A percentile compares a stretch with the other conserved stretches of the same genome.
These are phyloP conservation scores for Rubia tinctorum DNA, from an alignment of 305 asterid genomes.

Conservation along the genomic window DNA sequence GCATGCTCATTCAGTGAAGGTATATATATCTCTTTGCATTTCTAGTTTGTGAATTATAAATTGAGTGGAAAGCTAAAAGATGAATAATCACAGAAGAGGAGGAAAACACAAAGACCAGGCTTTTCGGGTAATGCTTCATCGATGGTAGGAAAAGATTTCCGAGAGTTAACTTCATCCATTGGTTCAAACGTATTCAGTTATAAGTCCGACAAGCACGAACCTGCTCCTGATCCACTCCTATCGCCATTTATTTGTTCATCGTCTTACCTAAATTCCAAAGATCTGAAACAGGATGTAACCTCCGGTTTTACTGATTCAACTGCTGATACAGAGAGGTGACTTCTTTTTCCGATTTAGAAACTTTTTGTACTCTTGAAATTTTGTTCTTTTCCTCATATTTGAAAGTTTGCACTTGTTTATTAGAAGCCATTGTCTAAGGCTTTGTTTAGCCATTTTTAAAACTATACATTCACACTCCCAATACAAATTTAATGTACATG, in stretches of 20 bases:
- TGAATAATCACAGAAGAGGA: conserved; percentile 48
- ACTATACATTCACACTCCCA: no score
- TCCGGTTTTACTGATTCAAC: conserved; percentile 22
- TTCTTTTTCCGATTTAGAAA: background rate
- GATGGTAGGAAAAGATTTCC: conserved; percentile 41
- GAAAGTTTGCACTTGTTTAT: background rate
- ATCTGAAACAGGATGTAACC: conserved; percentile 21
- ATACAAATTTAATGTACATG: background rate
- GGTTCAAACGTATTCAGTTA: conserved; percentile 36
- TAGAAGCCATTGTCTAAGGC: background rate
- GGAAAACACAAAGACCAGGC: conserved; percentile 50
- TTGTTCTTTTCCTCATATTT: background rate
- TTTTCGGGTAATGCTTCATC: conserved; percentile 51
- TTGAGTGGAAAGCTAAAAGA: background rate
- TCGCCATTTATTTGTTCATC: conserved; percentile 49
- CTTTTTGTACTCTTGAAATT: background rate
- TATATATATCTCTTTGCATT: conserved; percentile 11
- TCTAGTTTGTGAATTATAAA: background rate
- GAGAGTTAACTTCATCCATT: conserved; percentile 48
- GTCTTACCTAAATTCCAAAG: conserved; percentile 31
- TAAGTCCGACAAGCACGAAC: conserved; percentile 33
- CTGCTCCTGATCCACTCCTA: conserved; percentile 56
- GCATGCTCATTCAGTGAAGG: conserved; percentile 79
- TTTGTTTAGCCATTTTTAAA: background rate
- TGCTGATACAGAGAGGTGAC: conserved; percentile 29